phyloP scores from a whole-genome alignment of 257 asterid genomes.

The Echium plantagineum region DNA sequence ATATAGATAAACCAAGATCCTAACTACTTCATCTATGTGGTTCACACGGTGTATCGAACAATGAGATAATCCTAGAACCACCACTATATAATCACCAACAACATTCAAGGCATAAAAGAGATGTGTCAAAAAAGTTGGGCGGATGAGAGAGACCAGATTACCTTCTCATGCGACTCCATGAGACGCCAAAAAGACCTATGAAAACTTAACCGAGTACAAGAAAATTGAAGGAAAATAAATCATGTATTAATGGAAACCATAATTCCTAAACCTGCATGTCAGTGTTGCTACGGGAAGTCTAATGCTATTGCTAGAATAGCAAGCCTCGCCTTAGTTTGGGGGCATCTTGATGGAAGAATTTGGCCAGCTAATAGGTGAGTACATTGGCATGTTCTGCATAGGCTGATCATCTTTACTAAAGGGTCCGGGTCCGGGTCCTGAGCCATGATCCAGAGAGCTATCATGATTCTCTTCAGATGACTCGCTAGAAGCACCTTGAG shows the following conservation, averaged over 20 bases:
- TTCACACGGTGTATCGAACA: too few species aligned
- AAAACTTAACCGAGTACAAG: too few species aligned
- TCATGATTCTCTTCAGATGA: conserved; percentile 55
- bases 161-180: neutral
- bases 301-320: neutral
- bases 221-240: too few species aligned
- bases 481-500: conserved; percentile 59
- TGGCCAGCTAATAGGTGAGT: neutral
- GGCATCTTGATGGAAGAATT: neutral
- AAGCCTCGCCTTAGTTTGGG: neutral
- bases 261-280: neutral
- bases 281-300: neutral
- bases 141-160: neutral
- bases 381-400: conserved; percentile 15
- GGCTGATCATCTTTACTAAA: conserved; percentile 34
- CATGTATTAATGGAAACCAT: neutral
- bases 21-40: too few species aligned
- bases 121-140: neutral
- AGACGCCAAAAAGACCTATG: neutral
- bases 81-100: neutral
- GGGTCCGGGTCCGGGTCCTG: conserved; percentile 26
- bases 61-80: neutral
- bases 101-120: neutral
- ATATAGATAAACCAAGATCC: too few species aligned
- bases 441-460: conserved; percentile 37